These are phyloP conservation scores for Ustilago loliicola DNA, from an alignment of 1,284 basidiomycete species.

Conservation along the genomic window DNA sequence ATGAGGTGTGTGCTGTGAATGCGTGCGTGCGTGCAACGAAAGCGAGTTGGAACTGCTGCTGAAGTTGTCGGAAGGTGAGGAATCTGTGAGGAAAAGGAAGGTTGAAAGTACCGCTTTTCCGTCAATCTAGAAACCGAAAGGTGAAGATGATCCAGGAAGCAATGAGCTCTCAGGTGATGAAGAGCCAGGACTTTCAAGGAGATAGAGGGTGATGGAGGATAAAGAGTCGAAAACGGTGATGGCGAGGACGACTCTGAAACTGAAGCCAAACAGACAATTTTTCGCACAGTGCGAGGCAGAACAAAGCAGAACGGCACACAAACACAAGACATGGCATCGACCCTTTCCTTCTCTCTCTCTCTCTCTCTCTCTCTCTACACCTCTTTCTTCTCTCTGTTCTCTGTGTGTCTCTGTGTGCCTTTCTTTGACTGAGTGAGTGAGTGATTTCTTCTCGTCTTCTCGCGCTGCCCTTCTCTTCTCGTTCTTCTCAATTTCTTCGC, in stretches of 20 bases:
- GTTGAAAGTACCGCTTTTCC: conserved; percentile 48
- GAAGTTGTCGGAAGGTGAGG: conserved; percentile 2
- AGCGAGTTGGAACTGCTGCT: neutral
- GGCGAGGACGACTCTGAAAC: conserved; percentile 13
- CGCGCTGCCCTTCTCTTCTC: conserved; percentile 4
- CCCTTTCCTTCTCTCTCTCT: conserved; percentile 2
- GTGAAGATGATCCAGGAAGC: conserved; percentile 40
- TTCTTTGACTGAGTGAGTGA: neutral
- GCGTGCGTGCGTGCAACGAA: conserved; percentile 3
- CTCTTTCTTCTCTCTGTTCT: conserved; percentile 7
- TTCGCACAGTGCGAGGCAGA: conserved; percentile 28
- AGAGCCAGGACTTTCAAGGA: conserved; percentile 47
- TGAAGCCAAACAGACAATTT: conserved; percentile 27
- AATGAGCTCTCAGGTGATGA: conserved; percentile 24
- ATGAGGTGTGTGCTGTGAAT: neutral
- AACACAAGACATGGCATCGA: neutral
- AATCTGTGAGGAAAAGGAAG: conserved; percentile 51
- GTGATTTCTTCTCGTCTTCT: conserved; percentile 16
- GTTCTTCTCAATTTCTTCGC: conserved; percentile 6
- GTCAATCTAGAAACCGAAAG: conserved; percentile 23
- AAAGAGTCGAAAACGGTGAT: conserved; percentile 15
- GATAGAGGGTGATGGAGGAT: conserved; percentile 25
- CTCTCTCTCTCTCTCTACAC: neutral
- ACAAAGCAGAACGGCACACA: conserved; percentile 1
- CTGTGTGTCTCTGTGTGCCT: conserved; percentile 4